These are phyloP conservation scores for Cercospora sp. DNA, from an alignment of 2,329 filamentous ascomycete species.

Conservation along the genomic window DNA sequence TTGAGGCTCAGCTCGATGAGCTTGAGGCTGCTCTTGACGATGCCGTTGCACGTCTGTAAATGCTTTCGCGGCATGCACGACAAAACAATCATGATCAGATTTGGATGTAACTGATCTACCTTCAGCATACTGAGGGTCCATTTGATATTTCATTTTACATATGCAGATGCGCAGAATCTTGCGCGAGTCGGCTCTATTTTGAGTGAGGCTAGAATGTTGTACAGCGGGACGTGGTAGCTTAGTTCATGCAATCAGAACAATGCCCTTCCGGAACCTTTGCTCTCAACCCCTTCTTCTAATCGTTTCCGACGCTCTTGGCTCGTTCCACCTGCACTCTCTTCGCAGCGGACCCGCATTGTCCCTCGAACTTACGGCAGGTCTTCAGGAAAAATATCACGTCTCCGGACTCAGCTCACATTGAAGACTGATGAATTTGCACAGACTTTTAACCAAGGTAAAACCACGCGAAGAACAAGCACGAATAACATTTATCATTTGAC, in stretches of 20 bases:
- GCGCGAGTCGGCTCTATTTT: slow-evolving; percentile 11
- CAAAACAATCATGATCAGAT: slow-evolving; percentile 6
- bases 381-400: too few relatives aligned
- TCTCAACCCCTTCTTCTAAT: not conserved
- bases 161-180: slow-evolving; percentile 11
- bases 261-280: not conserved
- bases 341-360: too few relatives aligned
- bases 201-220: slow-evolving; percentile 7
- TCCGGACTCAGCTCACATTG: too few relatives aligned
- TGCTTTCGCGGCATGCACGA: not conserved
- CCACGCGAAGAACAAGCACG: not conserved
- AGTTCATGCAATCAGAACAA: not conserved
- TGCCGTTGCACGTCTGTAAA: slow-evolving; percentile 12
- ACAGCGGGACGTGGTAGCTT: slow-evolving; percentile 9
- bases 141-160: not conserved
- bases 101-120: slow-evolving; percentile 12
- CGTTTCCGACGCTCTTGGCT: not conserved
- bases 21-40: slow-evolving; percentile 15
- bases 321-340: too few relatives aligned
- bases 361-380: too few relatives aligned
- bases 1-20: slow-evolving; percentile 12
- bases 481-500: not conserved
- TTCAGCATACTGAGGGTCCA: not conserved
- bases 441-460: too few relatives aligned
- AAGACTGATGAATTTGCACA: too few relatives aligned